Evolutionary conservation across 2,329 filamentous ascomycete species (phyloP), one percentile per base, ranked within the genome.

Genomic region (Aureobasidium sp.): DNA sequence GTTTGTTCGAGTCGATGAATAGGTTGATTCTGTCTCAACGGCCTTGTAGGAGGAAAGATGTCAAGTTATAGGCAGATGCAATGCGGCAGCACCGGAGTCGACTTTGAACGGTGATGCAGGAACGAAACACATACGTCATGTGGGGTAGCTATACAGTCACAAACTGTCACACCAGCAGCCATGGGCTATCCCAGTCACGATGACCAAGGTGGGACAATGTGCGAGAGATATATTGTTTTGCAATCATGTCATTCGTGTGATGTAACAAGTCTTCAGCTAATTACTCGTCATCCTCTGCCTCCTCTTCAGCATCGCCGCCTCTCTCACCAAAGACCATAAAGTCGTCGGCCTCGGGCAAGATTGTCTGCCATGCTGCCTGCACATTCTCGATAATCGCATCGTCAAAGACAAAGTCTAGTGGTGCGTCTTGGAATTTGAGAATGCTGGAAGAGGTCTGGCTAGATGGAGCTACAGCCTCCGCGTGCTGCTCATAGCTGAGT

Each of bases 261-360:
- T 39, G 34, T 41, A 55, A 37, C 34, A 55, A n/a, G 11, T 55
- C 15, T 42, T 29, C 39, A 22, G 29, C 37, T 15, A 22, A 59
- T 59, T 31, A 48, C n/a, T 48, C 56, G 20, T 64, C 63, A 51
- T 64, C 60, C 45, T 52, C 60, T 34, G 84, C 81, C 41, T 84
- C 82, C 61, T 89, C 85, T 36, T 82, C 82, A 63, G 75, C 78
- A 31, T 77, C 77, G 15, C 79, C 81, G 70, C 91, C 87, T 27
- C 90, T 82, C 64, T 94, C 89, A 53, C 87, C 83, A 72, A 96
- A 96, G 22, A 82, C 78, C 83, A 97, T 86, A 69, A 94, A 97
- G 48, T 82, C 74, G 29, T 77, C 76, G 20, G 78, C 77, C 20
- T 77, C 77, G 1, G 73, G 76, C 66, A 83, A 77, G 4, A 91